These are phyloP conservation scores for Quercus variabilis DNA, from an alignment of 306 rosid species.

Conservation along the genomic window DNA sequence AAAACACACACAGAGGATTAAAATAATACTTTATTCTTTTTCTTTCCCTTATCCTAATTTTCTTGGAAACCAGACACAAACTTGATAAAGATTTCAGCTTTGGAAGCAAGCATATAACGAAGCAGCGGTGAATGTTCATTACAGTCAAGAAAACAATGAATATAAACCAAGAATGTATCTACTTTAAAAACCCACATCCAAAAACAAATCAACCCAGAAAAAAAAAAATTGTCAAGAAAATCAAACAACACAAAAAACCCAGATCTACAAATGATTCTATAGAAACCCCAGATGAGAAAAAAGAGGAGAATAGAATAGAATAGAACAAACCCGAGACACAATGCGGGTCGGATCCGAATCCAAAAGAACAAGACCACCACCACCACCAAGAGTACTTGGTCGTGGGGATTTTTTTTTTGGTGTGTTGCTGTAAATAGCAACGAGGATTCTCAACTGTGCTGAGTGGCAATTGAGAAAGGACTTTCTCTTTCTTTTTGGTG, in stretches of 20 bases:
- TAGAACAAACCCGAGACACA: constrained; percentile 12
- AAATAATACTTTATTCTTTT: neutral
- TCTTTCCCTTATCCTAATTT: neutral
- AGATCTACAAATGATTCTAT: constrained; percentile 34
- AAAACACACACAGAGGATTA: neutral
- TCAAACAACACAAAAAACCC: neutral
- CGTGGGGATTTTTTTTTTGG: neutral
- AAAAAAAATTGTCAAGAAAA: neutral
- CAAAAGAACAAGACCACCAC: neutral
- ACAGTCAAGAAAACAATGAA: no score
- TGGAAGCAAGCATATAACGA: neutral
- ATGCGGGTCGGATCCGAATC: constrained; percentile 33
- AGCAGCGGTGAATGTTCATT: neutral
- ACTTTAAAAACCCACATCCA: neutral
- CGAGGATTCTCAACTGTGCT: neutral
- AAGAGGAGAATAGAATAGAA: neutral
- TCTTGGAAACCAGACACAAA: constrained; percentile 1
- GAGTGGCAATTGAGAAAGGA: neutral
- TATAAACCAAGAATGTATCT: neutral
- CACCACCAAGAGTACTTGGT: neutral
- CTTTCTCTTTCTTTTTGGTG: no score
- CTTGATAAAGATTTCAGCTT: neutral
- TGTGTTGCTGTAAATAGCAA: neutral
- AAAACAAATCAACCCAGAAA: neutral
- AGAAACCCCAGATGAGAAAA: neutral